These are phyloP conservation scores for Neurospora africana DNA, from an alignment of 495 filamentous ascomycete species.

Conservation along the genomic window DNA sequence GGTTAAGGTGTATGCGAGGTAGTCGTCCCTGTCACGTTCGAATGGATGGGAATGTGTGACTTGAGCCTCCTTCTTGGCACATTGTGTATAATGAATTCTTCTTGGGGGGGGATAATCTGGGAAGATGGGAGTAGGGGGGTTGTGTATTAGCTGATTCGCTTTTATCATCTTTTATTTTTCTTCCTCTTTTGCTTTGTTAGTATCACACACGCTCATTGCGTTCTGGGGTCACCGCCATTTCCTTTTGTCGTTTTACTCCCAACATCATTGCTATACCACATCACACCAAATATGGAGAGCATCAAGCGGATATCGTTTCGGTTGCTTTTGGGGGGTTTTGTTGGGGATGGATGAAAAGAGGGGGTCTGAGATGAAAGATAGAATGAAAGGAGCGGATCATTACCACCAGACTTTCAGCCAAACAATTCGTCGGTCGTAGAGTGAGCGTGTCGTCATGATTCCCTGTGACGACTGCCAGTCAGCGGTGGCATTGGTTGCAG, in stretches of 20 bases:
- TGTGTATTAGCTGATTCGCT: not conserved
- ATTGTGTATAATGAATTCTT: not conserved
- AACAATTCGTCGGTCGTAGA: not conserved
- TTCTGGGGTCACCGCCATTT: not conserved
- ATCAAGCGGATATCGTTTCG: not conserved
- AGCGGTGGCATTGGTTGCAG: no score
- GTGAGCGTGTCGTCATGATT: not conserved
- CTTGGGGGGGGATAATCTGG: not conserved
- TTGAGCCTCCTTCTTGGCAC: not conserved
- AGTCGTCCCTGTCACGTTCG: slow-evolving; percentile 1
- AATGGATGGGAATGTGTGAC: not conserved
- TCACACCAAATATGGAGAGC: not conserved
- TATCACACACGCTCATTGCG: not conserved
- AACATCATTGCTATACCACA: not conserved
- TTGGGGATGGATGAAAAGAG: not conserved
- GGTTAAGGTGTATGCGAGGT: slow-evolving; percentile 81
- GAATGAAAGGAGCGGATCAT: not conserved
- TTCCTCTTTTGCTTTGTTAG: not conserved
- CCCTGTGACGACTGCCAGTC: not conserved
- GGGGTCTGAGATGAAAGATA: not conserved
- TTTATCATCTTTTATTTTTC: not conserved
- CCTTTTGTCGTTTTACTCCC: not conserved
- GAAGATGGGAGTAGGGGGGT: not conserved
- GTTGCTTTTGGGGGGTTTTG: not conserved
- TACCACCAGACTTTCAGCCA: not conserved